A percentile compares a stretch with the other conserved stretches of the same genome.
phyloP scores from a whole-genome alignment of 306 rosid species.

The Delonix regia region DNA sequence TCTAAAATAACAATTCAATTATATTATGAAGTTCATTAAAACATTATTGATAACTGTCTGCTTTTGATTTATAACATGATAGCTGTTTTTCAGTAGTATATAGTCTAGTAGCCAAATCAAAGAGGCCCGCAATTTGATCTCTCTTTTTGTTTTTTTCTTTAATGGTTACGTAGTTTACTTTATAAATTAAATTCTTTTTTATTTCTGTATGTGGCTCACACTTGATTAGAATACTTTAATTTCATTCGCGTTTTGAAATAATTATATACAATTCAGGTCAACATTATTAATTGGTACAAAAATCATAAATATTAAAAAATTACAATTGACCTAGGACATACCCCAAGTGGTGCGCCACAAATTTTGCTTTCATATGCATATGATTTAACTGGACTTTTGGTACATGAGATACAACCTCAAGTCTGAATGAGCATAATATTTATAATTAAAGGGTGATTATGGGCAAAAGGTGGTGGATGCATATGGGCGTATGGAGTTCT shows the following conservation, averaged over 20 bases:
- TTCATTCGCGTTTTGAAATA: background rate
- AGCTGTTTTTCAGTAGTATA: background rate
- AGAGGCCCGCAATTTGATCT: background rate
- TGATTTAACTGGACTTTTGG: background rate
- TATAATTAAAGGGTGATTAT: too few relatives aligned
- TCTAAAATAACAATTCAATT: background rate
- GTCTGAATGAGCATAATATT: too few relatives aligned
- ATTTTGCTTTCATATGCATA: background rate
- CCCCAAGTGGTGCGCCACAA: background rate
- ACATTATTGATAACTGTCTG: background rate
- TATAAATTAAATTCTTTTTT: background rate
- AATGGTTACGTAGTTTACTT: background rate
- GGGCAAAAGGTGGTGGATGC: too few relatives aligned
- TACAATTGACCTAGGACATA: background rate
- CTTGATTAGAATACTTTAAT: background rate
- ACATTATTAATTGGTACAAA: background rate
- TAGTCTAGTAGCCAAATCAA: background rate
- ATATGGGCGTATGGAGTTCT: too few relatives aligned
- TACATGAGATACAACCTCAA: too few relatives aligned
- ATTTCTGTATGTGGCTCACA: background rate
- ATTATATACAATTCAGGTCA: background rate
- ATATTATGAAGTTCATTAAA: background rate
- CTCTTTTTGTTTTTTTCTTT: background rate
- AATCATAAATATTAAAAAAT: background rate
- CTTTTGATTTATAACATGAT: background rate